Evolutionary conservation across 2,329 filamentous ascomycete species (phyloP), one percentile per base, ranked within the genome.

Genomic region (Decorospora gaudefroyi): DNA sequence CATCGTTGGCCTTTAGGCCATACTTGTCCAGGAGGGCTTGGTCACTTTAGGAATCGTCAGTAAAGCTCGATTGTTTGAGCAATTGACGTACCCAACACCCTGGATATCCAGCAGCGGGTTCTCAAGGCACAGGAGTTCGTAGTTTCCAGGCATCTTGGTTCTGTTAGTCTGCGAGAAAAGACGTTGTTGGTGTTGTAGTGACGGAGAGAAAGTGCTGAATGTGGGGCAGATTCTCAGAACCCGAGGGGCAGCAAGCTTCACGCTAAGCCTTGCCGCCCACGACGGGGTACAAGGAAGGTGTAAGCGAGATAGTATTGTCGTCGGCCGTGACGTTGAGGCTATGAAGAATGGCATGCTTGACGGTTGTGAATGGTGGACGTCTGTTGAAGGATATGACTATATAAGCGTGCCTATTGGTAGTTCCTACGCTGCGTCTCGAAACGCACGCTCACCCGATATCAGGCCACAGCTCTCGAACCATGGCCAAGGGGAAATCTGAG

Each of bases 81-180:
- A 41, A 41, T 34, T 9, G 23, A 70, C 76, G 53, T 74, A 84
- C 83, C 81, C 83, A 63, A 79, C 73, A 63, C 87, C 93, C 77
- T 96, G 92, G 72, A 99, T 99, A 72, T 99, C 92, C 65, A 99
- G 87, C 64, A 99, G 85, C 73, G 93, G 93, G 76, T 99, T 99
- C 86, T 96, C 93, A 66, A 99, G 77, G 75, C 87, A 93, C 68
- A 97, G 81, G 66, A 99, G 87, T 74, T 88, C 80, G 78, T 87
- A 97, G 74, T 90, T 86, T 76, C 90, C 87, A 69, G 88, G 80
- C 89, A 95, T 95, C 67, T 64, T 76, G 34, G 42, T 30, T 45
- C 21, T n/a, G n/a, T n/a, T 51, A 29, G 29, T n/a, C 34, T 39
- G 26, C 37, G 16, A 38, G 30, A 35, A 48, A 33, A 21, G 26